These are phyloP conservation scores for Tricholoma sp. DNA, from an alignment of 768 basidiomycete species.

Conservation along the genomic window DNA sequence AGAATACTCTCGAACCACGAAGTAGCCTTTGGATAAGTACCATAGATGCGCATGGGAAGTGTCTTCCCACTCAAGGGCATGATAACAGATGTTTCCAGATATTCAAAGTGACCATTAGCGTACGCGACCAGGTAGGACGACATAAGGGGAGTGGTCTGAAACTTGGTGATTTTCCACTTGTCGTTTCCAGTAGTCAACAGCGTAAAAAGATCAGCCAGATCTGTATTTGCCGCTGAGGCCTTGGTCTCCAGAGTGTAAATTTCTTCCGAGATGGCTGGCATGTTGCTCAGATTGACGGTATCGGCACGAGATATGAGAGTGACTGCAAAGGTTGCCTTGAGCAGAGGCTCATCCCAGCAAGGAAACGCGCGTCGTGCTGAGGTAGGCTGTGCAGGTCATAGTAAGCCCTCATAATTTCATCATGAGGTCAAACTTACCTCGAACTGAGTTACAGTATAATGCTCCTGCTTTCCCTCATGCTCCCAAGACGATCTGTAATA, in stretches of 20 bases:
- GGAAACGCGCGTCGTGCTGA: slow-evolving; percentile 80
- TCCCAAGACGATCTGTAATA: slow-evolving; percentile 74
- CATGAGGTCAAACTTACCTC: slow-evolving; percentile 41
- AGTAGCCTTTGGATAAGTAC: slow-evolving; percentile 27
- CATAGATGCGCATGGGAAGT: slow-evolving; percentile 81
- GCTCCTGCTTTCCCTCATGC: slow-evolving; percentile 55
- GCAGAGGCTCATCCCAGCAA: slow-evolving; percentile 92
- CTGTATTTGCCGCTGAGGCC: slow-evolving; percentile 22
- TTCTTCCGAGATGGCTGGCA: slow-evolving; percentile 68
- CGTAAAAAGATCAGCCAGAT: slow-evolving; percentile 38
- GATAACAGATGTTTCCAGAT: slow-evolving; percentile 69
- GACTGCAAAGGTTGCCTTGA: slow-evolving; percentile 79
- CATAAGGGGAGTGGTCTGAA: slow-evolving; percentile 79
- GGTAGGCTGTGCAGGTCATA: slow-evolving; percentile 53
- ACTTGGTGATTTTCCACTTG: slow-evolving; percentile 79
- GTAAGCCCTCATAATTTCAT: not conserved
- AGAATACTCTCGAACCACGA: not conserved
- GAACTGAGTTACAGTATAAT: slow-evolving; percentile 86
- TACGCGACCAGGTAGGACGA: slow-evolving; percentile 87
- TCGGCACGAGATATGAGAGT: slow-evolving; percentile 78
- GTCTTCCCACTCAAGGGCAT: slow-evolving; percentile 78
- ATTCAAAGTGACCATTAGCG: slow-evolving; percentile 75
- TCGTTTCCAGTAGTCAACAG: slow-evolving; percentile 30
- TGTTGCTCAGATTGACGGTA: slow-evolving; percentile 82
- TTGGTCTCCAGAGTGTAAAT: slow-evolving; percentile 29